phyloP scores from a whole-genome alignment of 495 filamentous ascomycete genomes.

The Pseudomonodictys pantanalensis region DNA sequence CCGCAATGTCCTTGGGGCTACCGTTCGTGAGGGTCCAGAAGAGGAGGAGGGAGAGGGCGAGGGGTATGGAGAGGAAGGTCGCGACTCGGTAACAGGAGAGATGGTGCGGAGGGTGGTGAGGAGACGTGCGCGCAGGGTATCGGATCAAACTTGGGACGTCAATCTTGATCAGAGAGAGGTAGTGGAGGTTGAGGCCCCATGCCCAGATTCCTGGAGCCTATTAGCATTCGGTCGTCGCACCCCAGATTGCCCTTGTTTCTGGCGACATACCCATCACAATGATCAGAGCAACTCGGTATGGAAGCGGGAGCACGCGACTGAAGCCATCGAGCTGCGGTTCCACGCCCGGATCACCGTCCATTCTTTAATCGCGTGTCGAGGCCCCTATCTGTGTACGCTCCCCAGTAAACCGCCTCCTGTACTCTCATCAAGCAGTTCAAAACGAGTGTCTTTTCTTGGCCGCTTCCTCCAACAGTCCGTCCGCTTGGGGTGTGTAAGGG shows the following conservation, averaged over 20 bases:
- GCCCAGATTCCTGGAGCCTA: constrained; percentile 74
- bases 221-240: constrained; percentile 11
- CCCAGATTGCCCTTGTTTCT: not conserved
- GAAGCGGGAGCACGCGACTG: constrained; percentile 79
- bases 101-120: constrained; percentile 68
- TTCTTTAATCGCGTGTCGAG: constrained; percentile 35
- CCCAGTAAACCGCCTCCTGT: constrained; percentile 2
- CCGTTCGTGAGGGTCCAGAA: constrained; percentile 82
- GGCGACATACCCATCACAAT: constrained; percentile 68
- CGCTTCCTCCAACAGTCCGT: not conserved
- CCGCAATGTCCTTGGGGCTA: constrained; percentile 60
- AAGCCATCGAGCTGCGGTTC: constrained; percentile 80
- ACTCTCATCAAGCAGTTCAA: constrained; percentile 20
- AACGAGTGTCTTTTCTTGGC: not conserved
- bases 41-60: constrained; percentile 64
- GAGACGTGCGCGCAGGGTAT: constrained; percentile 66
- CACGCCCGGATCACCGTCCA: constrained; percentile 77
- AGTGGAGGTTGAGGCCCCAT: constrained; percentile 85
- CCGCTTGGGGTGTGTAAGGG: not conserved
- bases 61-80: constrained; percentile 65
- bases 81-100: constrained; percentile 80
- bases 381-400: constrained; percentile 16
- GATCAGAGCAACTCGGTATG: constrained; percentile 75
- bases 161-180: constrained; percentile 69
- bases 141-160: constrained; percentile 76